phyloP scores from a whole-genome alignment of 2,329 filamentous ascomycete genomes.

The Pseudopyricularia cyperi region DNA sequence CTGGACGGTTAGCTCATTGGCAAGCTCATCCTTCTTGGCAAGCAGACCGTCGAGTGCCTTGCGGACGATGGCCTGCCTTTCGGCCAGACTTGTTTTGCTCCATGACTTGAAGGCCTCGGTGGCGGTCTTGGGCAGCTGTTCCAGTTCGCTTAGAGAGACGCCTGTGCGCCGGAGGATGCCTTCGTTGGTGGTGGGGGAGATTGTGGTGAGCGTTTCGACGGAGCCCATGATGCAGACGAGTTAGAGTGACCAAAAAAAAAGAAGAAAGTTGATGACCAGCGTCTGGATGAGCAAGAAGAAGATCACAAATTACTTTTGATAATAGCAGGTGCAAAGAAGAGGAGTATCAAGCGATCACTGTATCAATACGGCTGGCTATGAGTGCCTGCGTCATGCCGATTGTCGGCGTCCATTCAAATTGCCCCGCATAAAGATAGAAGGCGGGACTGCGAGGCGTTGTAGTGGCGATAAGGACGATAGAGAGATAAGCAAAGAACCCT shows the following conservation, averaged over 20 bases:
- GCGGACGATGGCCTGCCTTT: constrained; percentile 69
- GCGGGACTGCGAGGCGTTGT: neutral
- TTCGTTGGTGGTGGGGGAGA: constrained; percentile 83
- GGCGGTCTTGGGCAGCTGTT: constrained; percentile 57
- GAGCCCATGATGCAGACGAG: constrained; percentile 34
- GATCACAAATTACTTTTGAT: neutral
- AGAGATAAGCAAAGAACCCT: neutral
- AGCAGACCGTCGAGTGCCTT: constrained; percentile 62
- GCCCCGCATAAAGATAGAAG: neutral
- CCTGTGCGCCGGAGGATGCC: constrained; percentile 69
- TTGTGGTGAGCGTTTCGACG: constrained; percentile 56
- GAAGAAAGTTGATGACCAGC: neutral
- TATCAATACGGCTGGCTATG: neutral
- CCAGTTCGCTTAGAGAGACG: constrained; percentile 55
- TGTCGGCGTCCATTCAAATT: neutral
- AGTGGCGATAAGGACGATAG: neutral
- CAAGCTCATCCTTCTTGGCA: constrained; percentile 65
- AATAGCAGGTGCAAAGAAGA: neutral
- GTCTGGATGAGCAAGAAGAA: neutral
- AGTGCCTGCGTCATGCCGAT: neutral
- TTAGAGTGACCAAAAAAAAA: neutral
- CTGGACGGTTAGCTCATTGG: constrained; percentile 76
- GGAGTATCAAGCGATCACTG: neutral
- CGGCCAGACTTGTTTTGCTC: constrained; percentile 58
- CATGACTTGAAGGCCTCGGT: constrained; percentile 65